phyloP scores from a whole-genome alignment of 306 rosid genomes.

The Cicer cuneatum region DNA sequence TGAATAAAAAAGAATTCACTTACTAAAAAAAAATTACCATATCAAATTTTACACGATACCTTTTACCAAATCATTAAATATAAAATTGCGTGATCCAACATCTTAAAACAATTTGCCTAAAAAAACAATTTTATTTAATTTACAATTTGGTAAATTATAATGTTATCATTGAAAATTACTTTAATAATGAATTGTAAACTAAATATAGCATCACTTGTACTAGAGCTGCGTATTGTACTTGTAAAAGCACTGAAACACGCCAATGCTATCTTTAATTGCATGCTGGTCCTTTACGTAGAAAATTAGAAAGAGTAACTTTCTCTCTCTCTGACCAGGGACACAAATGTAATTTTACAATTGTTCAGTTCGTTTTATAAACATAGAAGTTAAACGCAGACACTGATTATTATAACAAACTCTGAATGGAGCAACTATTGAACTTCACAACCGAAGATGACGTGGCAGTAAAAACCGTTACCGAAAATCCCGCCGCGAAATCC shows the following conservation, averaged over 20 bases:
- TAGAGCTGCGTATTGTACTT: background rate
- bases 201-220: background rate
- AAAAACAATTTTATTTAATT: too few relatives aligned
- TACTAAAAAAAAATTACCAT: too few relatives aligned
- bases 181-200: background rate
- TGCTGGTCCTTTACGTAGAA: conserved; percentile 54
- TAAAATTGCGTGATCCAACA: background rate
- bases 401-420: background rate
- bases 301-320: conserved; percentile 22
- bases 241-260: conserved; percentile 6
- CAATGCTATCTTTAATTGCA: conserved; percentile 44
- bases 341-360: conserved; percentile 10
- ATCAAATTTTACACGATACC: background rate
- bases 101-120: too few relatives aligned
- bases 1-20: too few relatives aligned
- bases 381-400: background rate
- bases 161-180: too few relatives aligned
- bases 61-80: conserved; percentile 2
- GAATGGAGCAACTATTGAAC: conserved; percentile 56
- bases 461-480: conserved; percentile 6
- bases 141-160: too few relatives aligned
- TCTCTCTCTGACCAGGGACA: conserved; percentile 17
- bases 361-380: conserved; percentile 33
- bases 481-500: background rate
- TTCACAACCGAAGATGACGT: conserved; percentile 48